A percentile compares a stretch with the other conserved stretches of the same genome.
Evolutionary conservation across 1,284 basidiomycete species (phyloP).

Genomic region (Mycosarcoma maydis): DNA sequence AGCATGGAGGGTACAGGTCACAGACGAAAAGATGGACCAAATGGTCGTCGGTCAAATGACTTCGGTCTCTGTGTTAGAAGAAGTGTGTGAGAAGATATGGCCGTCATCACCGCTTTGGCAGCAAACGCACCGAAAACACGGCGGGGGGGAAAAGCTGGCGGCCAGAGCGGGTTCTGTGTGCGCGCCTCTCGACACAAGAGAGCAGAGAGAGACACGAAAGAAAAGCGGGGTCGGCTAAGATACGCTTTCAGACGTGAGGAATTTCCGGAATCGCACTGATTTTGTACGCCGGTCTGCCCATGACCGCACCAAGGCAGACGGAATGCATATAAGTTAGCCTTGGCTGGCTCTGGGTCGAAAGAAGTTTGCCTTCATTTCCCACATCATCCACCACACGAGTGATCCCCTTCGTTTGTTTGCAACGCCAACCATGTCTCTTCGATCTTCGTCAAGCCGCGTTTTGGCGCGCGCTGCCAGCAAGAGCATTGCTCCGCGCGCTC

Average conservation of each 20-base stretch:
- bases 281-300: conserved; percentile 2
- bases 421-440: conserved; percentile 24
- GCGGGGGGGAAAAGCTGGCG: neutral
- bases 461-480: conserved; percentile 22
- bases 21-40: too few relatives aligned
- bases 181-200: neutral
- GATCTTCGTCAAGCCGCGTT: conserved; percentile 34
- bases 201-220: neutral
- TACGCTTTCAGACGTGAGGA: too few relatives aligned
- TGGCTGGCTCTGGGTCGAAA: too few relatives aligned
- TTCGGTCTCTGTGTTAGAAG: too few relatives aligned
- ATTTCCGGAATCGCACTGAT: neutral
- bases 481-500: conserved; percentile 6
- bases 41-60: too few relatives aligned
- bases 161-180: too few relatives aligned
- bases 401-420: neutral
- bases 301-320: too few relatives aligned
- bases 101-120: conserved; percentile 21
- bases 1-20: too few relatives aligned
- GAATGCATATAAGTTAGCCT: too few relatives aligned
- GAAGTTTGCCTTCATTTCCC: too few relatives aligned
- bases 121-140: conserved; percentile 2
- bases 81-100: too few relatives aligned
- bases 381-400: neutral
- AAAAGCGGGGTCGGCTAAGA: neutral